Base-by-base conservation (phyloP, 106 monocot species). In the Acorus calamus region DNA sequence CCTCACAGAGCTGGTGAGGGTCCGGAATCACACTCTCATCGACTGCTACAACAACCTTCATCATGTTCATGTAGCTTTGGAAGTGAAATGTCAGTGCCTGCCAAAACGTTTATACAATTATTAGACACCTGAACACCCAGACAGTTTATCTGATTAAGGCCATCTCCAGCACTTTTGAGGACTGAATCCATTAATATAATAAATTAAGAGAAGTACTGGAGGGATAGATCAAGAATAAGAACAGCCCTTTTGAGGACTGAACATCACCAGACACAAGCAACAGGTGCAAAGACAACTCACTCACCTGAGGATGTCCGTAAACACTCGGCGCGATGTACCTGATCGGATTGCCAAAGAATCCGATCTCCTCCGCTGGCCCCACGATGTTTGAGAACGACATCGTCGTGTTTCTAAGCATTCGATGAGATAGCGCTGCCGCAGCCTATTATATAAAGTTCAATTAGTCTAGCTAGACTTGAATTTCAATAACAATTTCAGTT, bases 251-350 rank as follows among this genome's bases (percentile, higher is more conserved):
- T 28, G 28, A 28, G 28, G 28, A 28, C 28, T 28, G 28, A 28
- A 28, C 28, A 28, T 28, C 28, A 28, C 28, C 28, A 28, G 28
- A 28, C 28, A 28, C 28, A 28, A 28, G 1, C 28, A 28, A 28
- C 28, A 28, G 28, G 28, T 28, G 28, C 28, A 28, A 28, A 28
- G 28, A 28, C 28, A 28, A 28, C 28, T 28, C 28, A 28, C 78
- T 81, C 73, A 90, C 94, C 12, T 89, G 86, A 12, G 94, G 87
- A 49, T 86, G 94, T 6, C 94, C 94, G 67, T 81, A 87, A 4
- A 84, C 89, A 56, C 56, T 87, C 3, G 94, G 89, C 57, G 94
- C 86, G 64, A 94, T 69, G 61, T 77, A 94, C 55, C 78, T 76
- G 43, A 94, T n/a, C 7, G 84, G 89, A 64, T 87, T 81, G 5